A percentile compares a stretch with the other conserved stretches of the same genome.
These are phyloP conservation scores for Neofusicoccum ribis DNA, from an alignment of 2,329 filamentous ascomycete species.

Conservation along the genomic window DNA sequence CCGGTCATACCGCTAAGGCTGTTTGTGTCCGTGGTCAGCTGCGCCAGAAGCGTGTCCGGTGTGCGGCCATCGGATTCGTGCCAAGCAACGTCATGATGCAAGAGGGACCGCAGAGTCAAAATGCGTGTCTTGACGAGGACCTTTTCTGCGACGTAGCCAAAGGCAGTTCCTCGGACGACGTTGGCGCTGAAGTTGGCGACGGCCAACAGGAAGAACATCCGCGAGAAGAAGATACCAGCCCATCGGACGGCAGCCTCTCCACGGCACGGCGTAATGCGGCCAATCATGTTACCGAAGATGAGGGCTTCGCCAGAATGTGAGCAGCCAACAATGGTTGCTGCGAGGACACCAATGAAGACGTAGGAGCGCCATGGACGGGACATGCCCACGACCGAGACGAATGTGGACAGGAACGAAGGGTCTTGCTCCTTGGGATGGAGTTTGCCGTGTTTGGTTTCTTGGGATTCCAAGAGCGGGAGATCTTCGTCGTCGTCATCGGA, in stretches of 20 bases:
- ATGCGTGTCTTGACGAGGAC: constrained; percentile 64
- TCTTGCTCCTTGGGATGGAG: background rate
- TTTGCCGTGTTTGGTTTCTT: background rate
- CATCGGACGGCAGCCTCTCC: constrained; percentile 49
- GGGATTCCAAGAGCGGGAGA: constrained; percentile 34
- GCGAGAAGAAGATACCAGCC: constrained; percentile 54
- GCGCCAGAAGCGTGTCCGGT: constrained; percentile 62
- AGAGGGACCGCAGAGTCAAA: constrained; percentile 63
- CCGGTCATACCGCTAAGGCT: constrained; percentile 69
- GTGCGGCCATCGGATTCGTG: constrained; percentile 66
- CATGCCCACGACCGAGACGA: background rate
- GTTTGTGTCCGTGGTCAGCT: constrained; percentile 69
- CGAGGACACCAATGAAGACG: constrained; percentile 52
- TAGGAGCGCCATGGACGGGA: constrained; percentile 45
- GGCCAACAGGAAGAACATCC: constrained; percentile 62
- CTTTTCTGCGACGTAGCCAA: constrained; percentile 63
- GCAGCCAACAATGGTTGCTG: constrained; percentile 55
- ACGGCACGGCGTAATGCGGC: constrained; percentile 57
- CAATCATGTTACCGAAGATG: constrained; percentile 62
- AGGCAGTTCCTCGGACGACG: constrained; percentile 58
- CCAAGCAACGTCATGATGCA: constrained; percentile 69
- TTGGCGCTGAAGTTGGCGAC: constrained; percentile 63
- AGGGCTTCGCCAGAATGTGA: constrained; percentile 60
- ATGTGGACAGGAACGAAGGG: constrained; percentile 24
- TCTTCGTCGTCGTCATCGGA: constrained; percentile 25